Evolutionary conservation across 345 rosid species (phyloP).

Genomic region (Ricinus communis): DNA sequence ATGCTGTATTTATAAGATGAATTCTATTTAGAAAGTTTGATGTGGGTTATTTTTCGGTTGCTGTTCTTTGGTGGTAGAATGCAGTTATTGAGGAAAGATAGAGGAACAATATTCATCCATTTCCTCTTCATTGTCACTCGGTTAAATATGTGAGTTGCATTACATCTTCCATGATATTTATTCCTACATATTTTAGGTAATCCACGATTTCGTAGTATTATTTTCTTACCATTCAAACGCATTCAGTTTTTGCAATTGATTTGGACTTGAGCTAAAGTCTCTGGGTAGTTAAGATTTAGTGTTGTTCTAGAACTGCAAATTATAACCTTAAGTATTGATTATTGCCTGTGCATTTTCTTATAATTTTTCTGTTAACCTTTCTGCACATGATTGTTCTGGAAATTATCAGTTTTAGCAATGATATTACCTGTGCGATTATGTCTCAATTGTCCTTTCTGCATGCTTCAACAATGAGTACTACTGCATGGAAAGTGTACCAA

Average conservation of each 20-base stretch:
- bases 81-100: conserved; percentile 7
- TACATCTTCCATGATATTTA: not conserved
- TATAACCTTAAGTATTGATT: no score
- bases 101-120: conserved; percentile 15
- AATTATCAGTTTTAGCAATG: not conserved
- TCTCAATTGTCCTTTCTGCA: not conserved
- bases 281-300: not conserved
- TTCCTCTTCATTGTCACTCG: conserved; percentile 6
- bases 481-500: not conserved
- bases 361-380: not conserved
- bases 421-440: not conserved
- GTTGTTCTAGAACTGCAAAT: no score
- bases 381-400: not conserved
- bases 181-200: not conserved
- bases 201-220: not conserved
- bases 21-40: not conserved
- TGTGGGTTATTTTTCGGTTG: not conserved
- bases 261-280: not conserved
- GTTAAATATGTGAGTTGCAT: conserved; percentile 25
- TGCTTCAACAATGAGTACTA: not conserved
- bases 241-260: not conserved
- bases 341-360: no score
- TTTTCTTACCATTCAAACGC: not conserved
- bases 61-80: conserved; percentile 9
- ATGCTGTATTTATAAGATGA: not conserved